Evolutionary conservation across 2,329 filamentous ascomycete genomes (phyloP).

Genomic region (Zalaria sp.): DNA sequence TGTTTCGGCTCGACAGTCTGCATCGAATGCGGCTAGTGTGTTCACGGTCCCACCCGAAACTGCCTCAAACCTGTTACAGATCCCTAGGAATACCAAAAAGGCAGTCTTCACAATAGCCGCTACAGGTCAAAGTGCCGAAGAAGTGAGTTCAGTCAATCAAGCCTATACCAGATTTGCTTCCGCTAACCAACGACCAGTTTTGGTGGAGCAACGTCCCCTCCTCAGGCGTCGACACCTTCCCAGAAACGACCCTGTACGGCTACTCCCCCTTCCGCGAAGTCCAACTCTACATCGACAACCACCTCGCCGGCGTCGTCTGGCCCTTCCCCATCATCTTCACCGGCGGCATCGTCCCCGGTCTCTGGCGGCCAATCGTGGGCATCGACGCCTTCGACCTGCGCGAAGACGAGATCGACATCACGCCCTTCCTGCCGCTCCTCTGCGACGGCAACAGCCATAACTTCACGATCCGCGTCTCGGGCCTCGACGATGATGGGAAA

Average conservation of each 20-base stretch:
- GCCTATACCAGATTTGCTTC: not conserved
- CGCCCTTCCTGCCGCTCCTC: slow-evolving; percentile 57
- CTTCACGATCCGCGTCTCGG: slow-evolving; percentile 54
- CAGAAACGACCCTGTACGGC: slow-evolving; percentile 43
- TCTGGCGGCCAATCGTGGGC: slow-evolving; percentile 68
- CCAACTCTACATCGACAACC: slow-evolving; percentile 59
- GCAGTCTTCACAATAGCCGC: slow-evolving; percentile 66
- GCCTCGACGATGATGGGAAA: slow-evolving; percentile 43
- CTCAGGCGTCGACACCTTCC: slow-evolving; percentile 45
- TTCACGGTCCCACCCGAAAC: slow-evolving; percentile 52
- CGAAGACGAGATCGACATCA: slow-evolving; percentile 72
- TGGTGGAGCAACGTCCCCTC: slow-evolving; percentile 71
- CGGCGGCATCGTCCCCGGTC: slow-evolving; percentile 60
- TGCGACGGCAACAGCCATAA: slow-evolving; percentile 51
- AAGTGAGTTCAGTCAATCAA: slow-evolving; percentile 21
- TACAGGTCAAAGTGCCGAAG: slow-evolving; percentile 61
- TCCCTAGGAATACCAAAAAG: slow-evolving; percentile 53
- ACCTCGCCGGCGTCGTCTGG: slow-evolving; percentile 62
- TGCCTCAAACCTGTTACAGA: slow-evolving; percentile 43
- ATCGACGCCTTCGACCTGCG: slow-evolving; percentile 65
- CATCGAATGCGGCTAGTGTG: slow-evolving; percentile 42
- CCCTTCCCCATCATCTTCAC: slow-evolving; percentile 75
- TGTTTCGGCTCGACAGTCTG: slow-evolving; percentile 40
- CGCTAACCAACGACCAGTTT: slow-evolving; percentile 29
- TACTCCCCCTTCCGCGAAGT: slow-evolving; percentile 66